These are phyloP conservation scores for Colletotrichum karsti DNA, from an alignment of 2,329 filamentous ascomycete genomes.

Conservation along the genomic window DNA sequence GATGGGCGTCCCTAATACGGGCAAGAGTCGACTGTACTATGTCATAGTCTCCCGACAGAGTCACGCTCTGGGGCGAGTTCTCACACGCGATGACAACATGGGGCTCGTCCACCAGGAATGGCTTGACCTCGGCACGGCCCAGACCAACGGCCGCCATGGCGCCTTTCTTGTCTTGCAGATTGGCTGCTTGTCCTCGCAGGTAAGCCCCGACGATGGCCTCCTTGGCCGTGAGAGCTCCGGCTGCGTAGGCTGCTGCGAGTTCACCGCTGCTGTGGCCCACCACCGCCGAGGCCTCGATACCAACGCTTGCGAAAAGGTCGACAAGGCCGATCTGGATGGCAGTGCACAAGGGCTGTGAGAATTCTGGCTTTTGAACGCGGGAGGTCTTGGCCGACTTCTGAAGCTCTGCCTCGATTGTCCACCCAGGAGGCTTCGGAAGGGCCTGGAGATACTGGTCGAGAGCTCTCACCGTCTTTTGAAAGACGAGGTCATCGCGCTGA, in stretches of 20 bases:
- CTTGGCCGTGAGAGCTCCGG: constrained; percentile 40
- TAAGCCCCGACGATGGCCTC: constrained; percentile 48
- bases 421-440: background rate
- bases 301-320: constrained; percentile 41
- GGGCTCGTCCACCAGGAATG: constrained; percentile 33
- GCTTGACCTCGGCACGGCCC: constrained; percentile 36
- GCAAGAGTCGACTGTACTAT: constrained; percentile 34
- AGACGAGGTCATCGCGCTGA: background rate
- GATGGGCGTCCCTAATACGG: constrained; percentile 35
- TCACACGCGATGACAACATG: constrained; percentile 36
- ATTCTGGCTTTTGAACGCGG: constrained; percentile 26
- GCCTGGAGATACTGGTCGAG: constrained; percentile 13
- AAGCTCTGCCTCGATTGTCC: constrained; percentile 32
- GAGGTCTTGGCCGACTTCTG: background rate
- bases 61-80: constrained; percentile 39
- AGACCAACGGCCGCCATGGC: constrained; percentile 51
- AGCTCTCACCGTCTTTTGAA: constrained; percentile 12
- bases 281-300: constrained; percentile 41
- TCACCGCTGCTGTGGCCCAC: constrained; percentile 54
- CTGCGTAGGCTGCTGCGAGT: constrained; percentile 52
- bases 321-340: constrained; percentile 49
- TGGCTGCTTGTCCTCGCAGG: constrained; percentile 41
- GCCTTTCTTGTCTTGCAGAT: constrained; percentile 29
- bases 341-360: constrained; percentile 29
- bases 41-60: constrained; percentile 33